A percentile compares a stretch with the other conserved stretches of the same genome.
Conservation (phyloP, 2,329 filamentous ascomycete genomes). For the Trichoderma koningiopsis region DNA sequence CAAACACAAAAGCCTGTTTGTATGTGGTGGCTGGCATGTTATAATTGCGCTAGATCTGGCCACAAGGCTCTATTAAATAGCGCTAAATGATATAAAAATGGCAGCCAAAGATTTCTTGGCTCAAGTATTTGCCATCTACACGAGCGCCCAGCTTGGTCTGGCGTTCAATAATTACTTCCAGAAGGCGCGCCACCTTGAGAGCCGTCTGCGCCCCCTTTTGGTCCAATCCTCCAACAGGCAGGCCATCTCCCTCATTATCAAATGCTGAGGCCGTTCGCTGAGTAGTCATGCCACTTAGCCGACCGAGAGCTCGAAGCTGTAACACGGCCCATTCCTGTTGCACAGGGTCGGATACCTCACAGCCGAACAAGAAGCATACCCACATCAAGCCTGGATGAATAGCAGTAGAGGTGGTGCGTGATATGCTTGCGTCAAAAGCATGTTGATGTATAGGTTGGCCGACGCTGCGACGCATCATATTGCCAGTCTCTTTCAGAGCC, state of each 20-base stretch:
- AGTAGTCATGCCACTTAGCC: neutral
- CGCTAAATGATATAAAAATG: slow-evolving; percentile 15
- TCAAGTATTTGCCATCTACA: slow-evolving; percentile 15
- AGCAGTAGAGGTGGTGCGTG: neutral
- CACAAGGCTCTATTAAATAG: neutral
- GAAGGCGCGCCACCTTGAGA: slow-evolving; percentile 15
- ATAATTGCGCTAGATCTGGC: neutral
- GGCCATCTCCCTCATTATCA: slow-evolving; percentile 1
- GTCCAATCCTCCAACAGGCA: neutral
- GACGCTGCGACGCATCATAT: slow-evolving; percentile 10
- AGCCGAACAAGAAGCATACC: slow-evolving; percentile 9
- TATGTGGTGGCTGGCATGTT: no score
- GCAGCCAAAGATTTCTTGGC: slow-evolving; percentile 14
- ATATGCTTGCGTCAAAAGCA: neutral
- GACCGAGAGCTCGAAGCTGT: neutral
- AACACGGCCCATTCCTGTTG: slow-evolving; percentile 14
- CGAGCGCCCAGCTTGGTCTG: slow-evolving; percentile 10
- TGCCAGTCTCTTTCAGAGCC: neutral
- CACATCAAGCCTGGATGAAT: slow-evolving; percentile 16
- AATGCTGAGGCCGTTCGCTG: neutral
- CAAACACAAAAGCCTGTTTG: neutral
- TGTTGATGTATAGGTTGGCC: slow-evolving; percentile 9
- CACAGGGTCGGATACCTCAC: neutral
- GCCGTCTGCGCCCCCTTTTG: slow-evolving; percentile 18
- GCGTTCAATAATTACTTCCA: slow-evolving; percentile 11